A percentile compares a stretch with the other conserved stretches of the same genome.
Conservation (phyloP, 2,329 filamentous ascomycete species). For the Paracoccidioides brasiliensis region DNA sequence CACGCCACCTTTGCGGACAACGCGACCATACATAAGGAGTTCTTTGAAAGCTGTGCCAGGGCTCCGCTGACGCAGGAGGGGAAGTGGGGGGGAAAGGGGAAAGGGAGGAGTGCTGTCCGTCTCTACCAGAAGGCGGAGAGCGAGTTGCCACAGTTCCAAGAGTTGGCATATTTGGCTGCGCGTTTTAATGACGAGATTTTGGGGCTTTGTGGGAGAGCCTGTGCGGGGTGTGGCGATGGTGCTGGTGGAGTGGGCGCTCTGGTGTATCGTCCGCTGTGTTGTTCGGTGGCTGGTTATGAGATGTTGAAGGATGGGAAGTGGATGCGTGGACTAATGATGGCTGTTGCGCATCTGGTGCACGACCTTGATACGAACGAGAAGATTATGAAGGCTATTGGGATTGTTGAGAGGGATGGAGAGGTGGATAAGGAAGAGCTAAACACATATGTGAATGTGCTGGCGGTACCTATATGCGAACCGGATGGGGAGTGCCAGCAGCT, state of each 20-base stretch:
- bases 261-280: conserved; percentile 9
- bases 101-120: neutral
- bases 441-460: conserved; percentile 8
- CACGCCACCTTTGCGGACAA: conserved; percentile 6
- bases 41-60: conserved; percentile 2
- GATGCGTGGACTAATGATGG: conserved; percentile 8
- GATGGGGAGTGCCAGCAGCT: conserved; percentile 5
- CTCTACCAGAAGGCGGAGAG: neutral
- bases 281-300: conserved; percentile 8
- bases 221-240: conserved; percentile 5
- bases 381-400: conserved; percentile 8
- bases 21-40: neutral
- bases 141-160: conserved; percentile 4
- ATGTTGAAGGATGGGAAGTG: conserved; percentile 6
- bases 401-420: neutral
- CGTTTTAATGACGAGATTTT: conserved; percentile 6
- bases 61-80: neutral
- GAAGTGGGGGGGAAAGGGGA: neutral
- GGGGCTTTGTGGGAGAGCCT: conserved; percentile 4
- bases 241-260: neutral
- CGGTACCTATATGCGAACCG: conserved; percentile 9
- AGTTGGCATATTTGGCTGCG: conserved; percentile 6
- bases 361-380: conserved; percentile 7
- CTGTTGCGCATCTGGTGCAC: conserved; percentile 6
- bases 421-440: neutral